phyloP scores from a whole-genome alignment of 2,329 filamentous ascomycete genomes.

The Fusarium anguioides region DNA sequence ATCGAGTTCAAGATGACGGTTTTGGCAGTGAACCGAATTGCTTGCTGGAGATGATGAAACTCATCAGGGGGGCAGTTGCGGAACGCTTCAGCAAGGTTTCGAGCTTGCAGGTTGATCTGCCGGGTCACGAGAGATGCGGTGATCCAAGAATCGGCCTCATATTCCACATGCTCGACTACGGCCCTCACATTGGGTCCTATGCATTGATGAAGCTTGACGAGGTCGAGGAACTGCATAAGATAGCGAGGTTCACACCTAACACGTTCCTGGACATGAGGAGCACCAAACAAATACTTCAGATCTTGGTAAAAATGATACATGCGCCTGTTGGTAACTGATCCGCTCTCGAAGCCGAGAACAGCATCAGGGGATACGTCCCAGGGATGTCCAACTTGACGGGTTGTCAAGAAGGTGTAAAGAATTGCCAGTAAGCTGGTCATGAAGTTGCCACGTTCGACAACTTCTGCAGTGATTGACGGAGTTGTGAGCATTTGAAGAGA shows the following conservation, averaged over 20 bases:
- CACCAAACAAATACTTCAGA: constrained; percentile 88
- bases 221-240: constrained; percentile 91
- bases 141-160: constrained; percentile 98
- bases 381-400: constrained; percentile 93
- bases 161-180: constrained; percentile 95
- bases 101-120: constrained; percentile 92
- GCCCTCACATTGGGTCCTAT: constrained; percentile 94
- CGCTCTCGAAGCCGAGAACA: constrained; percentile 91
- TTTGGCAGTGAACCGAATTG: constrained; percentile 80
- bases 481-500: constrained; percentile 97
- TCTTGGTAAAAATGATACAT: constrained; percentile 99
- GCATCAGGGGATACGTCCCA: constrained; percentile 88
- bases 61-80: constrained; percentile 74
- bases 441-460: constrained; percentile 95
- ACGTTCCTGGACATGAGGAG: constrained; percentile 86
- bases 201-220: constrained; percentile 95
- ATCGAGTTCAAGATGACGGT: constrained; percentile 88
- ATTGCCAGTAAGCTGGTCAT: constrained; percentile 95
- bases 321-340: constrained; percentile 91
- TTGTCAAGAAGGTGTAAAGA: constrained; percentile 96
- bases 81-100: constrained; percentile 90
- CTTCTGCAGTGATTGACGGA: constrained; percentile 94
- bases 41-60: constrained; percentile 71
- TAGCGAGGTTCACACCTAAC: constrained; percentile 88
- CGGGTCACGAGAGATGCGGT: constrained; percentile 93